Evolutionary conservation across 495 filamentous ascomycete species (phyloP), one percentile per base, ranked within the genome.

Genomic region (Aspergillus diversus): DNA sequence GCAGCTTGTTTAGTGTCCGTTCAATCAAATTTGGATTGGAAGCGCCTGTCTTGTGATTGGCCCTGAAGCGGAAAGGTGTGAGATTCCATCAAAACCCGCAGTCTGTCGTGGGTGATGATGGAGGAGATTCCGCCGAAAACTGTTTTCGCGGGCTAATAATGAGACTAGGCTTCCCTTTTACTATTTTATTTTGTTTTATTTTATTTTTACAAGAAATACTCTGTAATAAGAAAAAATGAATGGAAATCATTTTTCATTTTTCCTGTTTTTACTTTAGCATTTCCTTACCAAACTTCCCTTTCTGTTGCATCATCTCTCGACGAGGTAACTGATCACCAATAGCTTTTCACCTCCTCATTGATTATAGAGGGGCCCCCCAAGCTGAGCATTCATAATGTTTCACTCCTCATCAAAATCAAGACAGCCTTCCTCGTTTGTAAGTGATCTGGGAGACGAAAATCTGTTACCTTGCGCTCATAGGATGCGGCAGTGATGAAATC

Each of bases 41-140:
- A 67, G 60, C 57, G 60, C 65, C 47, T 53, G 60, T 67, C 65
- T 67, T 59, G 60, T 63, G 65, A 67, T 63, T 63, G 65, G 56
- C 39, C 65, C n/a, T 53, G 56, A 63, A 63, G 56, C 27, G 65
- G 65, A 66, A 66, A 59, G 56, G 51, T 33, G 64, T 59, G 55
- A 39, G 53, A 60, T 57, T 60, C 61, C 35, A 51, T 43, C 58
- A 56, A 32, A 34, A 37, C 37, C 55, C 49, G 61, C 17, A 32
- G 35, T 33, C 37, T n/a, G 16, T 17, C 6, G 9, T 50, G 47
- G 47, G 11, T 50, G 16, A 17, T n/a, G 46, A 55, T 34, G 33
- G 52, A 37, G 52, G 21, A 27, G 21, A 27, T 27, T 27, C 21
- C 21, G 2, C 21, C 21, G 21, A 27, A 27, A 2, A 27, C 2